Evolutionary conservation across 192 early-diverging fungal genomes (phyloP).

Genomic region (Coemansia sp.): DNA sequence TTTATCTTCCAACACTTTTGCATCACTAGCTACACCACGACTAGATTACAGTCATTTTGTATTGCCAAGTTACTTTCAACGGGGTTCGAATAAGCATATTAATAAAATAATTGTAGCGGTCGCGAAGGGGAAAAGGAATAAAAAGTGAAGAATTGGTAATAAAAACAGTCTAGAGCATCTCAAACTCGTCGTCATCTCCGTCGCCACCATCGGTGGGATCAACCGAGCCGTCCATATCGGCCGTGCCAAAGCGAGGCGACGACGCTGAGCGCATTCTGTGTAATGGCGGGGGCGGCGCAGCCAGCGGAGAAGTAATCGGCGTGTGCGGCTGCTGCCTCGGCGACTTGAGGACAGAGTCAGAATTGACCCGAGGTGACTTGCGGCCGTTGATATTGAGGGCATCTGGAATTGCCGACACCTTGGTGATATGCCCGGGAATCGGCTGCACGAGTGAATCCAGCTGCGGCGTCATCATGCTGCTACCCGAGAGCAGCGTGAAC

Average conservation of each 20-base stretch:
- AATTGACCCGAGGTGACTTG: constrained; percentile 48
- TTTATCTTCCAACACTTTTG: no score
- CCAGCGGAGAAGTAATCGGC: constrained; percentile 12
- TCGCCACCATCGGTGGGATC: neutral
- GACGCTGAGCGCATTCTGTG: constrained; percentile 41
- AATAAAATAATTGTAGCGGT: no score
- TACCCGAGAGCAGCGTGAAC: constrained; percentile 50
- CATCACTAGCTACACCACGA: no score
- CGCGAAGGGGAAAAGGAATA: no score
- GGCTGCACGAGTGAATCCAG: constrained; percentile 35
- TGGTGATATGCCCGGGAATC: constrained; percentile 26
- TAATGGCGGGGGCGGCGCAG: constrained; percentile 16
- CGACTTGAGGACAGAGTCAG: constrained; percentile 37
- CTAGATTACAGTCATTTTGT: no score
- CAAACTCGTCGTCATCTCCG: constrained; percentile 21
- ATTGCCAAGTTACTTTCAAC: no score
- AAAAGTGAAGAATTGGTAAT: neutral
- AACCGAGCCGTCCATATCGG: constrained; percentile 10
- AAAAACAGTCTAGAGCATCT: constrained; percentile 7
- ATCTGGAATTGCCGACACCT: constrained; percentile 11
- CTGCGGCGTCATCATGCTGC: constrained; percentile 52
- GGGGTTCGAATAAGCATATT: no score
- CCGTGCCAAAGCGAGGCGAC: constrained; percentile 38
- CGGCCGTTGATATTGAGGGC: constrained; percentile 19
- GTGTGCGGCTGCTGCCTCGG: constrained; percentile 29